These are phyloP conservation scores for Bryoerythrophyllum caledonicum DNA, from an alignment of 225 moss, liverwort and hornwort genomes.

Conservation along the genomic window DNA sequence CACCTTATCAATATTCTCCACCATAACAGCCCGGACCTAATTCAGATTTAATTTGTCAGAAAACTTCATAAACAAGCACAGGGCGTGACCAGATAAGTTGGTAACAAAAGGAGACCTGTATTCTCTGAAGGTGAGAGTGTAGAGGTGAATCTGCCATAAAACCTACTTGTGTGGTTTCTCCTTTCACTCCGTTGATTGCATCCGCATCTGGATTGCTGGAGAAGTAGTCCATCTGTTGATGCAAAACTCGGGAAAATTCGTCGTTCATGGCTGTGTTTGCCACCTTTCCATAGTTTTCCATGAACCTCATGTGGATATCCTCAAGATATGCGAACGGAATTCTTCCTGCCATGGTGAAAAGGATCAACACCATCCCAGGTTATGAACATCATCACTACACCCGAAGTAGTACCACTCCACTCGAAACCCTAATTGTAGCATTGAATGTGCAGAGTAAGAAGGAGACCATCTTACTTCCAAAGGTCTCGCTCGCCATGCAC, in stretches of 20 bases:
- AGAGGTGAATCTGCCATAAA: no score
- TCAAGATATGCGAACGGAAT: slow-evolving; percentile 90
- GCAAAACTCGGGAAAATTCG: slow-evolving; percentile 86
- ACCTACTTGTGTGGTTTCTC: slow-evolving; percentile 82
- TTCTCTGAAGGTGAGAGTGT: not conserved
- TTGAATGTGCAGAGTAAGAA: no score
- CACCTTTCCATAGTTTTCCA: no score
- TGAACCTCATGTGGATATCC: slow-evolving; percentile 91
- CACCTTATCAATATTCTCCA: slow-evolving; percentile 96
- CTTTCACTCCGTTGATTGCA: slow-evolving; percentile 89
- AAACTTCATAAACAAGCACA: slow-evolving; percentile 15
- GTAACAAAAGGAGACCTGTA: no score
- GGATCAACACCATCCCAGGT: no score
- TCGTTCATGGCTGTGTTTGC: no score
- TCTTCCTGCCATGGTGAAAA: slow-evolving; percentile 50
- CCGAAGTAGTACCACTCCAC: no score
- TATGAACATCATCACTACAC: no score
- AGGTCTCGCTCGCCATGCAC: slow-evolving; percentile 88
- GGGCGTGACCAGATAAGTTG: no score
- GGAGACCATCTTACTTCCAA: slow-evolving; percentile 62
- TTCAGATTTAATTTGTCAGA: not conserved
- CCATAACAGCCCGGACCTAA: slow-evolving; percentile 89
- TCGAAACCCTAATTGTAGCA: slow-evolving; percentile 23
- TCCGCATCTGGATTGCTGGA: slow-evolving; percentile 91
- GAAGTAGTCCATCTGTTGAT: slow-evolving; percentile 97